phyloP scores from a whole-genome alignment of 345 rosid species.

The Populus davidiana region DNA sequence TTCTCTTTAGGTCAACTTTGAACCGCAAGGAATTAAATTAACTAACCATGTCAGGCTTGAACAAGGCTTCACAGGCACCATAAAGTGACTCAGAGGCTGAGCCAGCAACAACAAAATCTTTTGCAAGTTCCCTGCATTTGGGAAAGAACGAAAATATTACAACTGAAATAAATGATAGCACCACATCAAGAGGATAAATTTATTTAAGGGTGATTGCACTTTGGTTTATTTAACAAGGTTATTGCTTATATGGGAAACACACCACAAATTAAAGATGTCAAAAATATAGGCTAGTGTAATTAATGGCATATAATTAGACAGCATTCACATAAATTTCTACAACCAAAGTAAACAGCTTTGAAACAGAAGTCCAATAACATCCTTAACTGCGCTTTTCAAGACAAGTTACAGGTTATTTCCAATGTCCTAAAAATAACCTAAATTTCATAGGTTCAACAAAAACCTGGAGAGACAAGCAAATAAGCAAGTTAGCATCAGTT shows the following conservation, averaged over 20 bases:
- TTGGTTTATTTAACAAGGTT: neutral
- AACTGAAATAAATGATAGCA: neutral
- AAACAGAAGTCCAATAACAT: neutral
- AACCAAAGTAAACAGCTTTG: neutral
- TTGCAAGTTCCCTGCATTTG: conserved; percentile 67
- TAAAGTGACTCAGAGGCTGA: conserved; percentile 83
- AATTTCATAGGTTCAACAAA: neutral
- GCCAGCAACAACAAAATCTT: conserved; percentile 89
- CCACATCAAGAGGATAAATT: neutral
- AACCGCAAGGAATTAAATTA: neutral
- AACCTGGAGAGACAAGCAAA: neutral
- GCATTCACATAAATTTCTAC: neutral
- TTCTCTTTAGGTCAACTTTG: neutral
- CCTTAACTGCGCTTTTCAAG: neutral
- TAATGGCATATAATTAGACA: neutral
- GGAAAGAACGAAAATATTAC: neutral
- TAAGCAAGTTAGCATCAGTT: neutral
- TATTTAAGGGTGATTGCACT: neutral
- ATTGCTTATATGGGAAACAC: neutral
- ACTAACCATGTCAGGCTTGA: conserved; percentile 89
- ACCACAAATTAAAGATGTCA: neutral
- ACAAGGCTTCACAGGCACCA: conserved; percentile 95
- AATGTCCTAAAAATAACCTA: neutral
- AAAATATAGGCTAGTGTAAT: neutral
- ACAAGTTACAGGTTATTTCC: neutral